Conservation (phyloP, 1,284 basidiomycete species). For the Ustilago sp. region DNA sequence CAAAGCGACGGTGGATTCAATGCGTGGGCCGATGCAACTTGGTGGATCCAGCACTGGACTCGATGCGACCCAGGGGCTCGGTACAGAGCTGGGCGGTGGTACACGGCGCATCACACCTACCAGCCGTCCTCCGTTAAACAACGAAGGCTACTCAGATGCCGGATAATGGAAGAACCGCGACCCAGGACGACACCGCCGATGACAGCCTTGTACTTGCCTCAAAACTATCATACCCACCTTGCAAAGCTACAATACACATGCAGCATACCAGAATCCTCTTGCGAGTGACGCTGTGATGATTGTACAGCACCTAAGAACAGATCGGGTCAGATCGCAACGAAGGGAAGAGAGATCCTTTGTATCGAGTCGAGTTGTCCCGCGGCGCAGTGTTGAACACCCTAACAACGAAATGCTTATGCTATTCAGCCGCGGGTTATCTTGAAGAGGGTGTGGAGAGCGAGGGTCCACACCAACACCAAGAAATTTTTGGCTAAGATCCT, state of each 20-base stretch:
- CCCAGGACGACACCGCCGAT: neutral
- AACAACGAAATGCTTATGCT: conserved; percentile 1
- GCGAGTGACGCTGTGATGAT: neutral
- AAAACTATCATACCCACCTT: neutral
- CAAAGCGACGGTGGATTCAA: conserved; percentile 64
- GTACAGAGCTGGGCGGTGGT: conserved; percentile 10
- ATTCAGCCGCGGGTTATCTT: conserved; percentile 4
- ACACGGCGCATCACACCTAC: conserved; percentile 57
- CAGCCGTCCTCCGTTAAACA: conserved; percentile 50
- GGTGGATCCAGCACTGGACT: conserved; percentile 4
- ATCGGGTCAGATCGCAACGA: neutral
- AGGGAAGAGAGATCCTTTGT: neutral
- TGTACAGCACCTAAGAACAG: neutral
- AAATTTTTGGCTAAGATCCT: neutral
- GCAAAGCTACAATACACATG: neutral
- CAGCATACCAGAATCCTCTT: neutral
- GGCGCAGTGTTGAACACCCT: neutral
- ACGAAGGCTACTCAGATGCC: conserved; percentile 12
- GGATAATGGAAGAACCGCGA: neutral
- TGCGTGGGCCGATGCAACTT: conserved; percentile 44
- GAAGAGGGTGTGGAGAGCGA: conserved; percentile 3
- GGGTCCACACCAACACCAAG: neutral
- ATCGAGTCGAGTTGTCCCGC: neutral
- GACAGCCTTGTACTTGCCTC: neutral
- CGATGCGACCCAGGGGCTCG: conserved; percentile 8